A percentile compares a stretch with the other conserved stretches of the same genome.
phyloP scores from a whole-genome alignment of 805 yeast genomes.

The Ascoidea asiatica region DNA sequence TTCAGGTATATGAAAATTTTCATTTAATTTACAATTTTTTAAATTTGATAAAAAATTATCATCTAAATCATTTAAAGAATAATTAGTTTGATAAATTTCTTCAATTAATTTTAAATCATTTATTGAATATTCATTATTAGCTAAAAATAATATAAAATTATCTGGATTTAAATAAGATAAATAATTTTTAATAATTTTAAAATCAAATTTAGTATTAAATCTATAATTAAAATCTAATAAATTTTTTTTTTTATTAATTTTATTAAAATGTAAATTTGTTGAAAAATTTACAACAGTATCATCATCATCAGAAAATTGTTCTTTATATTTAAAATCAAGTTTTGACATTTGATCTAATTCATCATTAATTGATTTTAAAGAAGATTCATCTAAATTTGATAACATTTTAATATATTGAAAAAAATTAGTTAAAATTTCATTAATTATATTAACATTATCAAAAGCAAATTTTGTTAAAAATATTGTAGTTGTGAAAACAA shows the following conservation, averaged over 20 bases:
- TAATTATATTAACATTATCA: conserved; percentile 51
- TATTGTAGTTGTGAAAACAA: conserved; percentile 53
- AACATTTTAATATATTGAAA: conserved; percentile 61
- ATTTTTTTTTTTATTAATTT: background rate
- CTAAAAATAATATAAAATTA: conserved; percentile 47
- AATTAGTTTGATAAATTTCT: conserved; percentile 87
- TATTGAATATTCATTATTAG: conserved; percentile 37
- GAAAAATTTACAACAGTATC: conserved; percentile 62
- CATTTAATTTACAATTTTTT: conserved; percentile 16
- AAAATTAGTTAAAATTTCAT: conserved; percentile 39
- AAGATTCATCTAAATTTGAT: conserved; percentile 42
- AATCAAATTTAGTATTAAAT: conserved; percentile 37
- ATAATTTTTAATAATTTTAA: conserved; percentile 35
- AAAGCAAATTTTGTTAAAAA: conserved; percentile 46
- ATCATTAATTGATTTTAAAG: conserved; percentile 53
- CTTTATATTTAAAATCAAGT: conserved; percentile 66
- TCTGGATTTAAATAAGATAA: conserved; percentile 35
- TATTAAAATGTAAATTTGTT: conserved; percentile 31
- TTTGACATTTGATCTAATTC: conserved; percentile 60
- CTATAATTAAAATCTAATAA: conserved; percentile 2
- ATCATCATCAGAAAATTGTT: conserved; percentile 53
- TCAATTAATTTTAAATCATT: conserved; percentile 38
- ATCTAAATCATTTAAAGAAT: conserved; percentile 34
- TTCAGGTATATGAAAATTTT: conserved; percentile 44
- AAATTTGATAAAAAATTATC: conserved; percentile 22